Conservation (phyloP, 768 basidiomycete species). For the Tulasnella sp. region DNA sequence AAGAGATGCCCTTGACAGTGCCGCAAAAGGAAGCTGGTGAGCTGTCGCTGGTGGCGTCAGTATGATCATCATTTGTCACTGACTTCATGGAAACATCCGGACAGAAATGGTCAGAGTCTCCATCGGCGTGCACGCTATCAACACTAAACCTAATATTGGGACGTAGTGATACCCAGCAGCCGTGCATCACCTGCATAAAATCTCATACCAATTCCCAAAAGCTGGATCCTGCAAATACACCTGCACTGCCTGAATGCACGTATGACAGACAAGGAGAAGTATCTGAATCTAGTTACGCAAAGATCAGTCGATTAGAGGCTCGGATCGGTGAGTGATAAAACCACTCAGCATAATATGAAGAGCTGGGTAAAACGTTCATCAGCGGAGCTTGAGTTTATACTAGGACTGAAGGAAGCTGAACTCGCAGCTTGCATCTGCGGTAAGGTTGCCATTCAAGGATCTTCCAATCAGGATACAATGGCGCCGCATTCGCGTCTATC, state of each 20-base stretch:
- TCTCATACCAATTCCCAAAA: neutral
- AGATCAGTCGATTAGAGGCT: neutral
- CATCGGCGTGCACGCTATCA: too few species aligned
- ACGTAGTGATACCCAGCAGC: neutral
- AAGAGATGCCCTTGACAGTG: too few species aligned
- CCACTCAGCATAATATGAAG: neutral
- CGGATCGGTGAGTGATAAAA: neutral
- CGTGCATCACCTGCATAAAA: neutral
- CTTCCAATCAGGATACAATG: too few species aligned
- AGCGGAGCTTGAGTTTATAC: constrained; percentile 1
- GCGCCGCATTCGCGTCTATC: too few species aligned
- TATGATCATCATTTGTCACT: too few species aligned
- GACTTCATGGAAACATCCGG: too few species aligned
- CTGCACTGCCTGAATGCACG: neutral
- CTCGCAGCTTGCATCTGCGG: neutral
- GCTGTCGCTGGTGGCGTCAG: too few species aligned
- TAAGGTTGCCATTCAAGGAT: too few species aligned
- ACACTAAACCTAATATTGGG: too few species aligned
- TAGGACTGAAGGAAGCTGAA: neutral
- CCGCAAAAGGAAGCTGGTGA: too few species aligned
- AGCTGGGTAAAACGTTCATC: neutral
- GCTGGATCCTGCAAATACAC: neutral
- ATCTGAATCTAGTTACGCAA: neutral
- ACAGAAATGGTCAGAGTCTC: too few species aligned
- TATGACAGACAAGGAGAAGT: neutral